Conservation (phyloP, 106 monocot species). For the Chionographis japonica region DNA sequence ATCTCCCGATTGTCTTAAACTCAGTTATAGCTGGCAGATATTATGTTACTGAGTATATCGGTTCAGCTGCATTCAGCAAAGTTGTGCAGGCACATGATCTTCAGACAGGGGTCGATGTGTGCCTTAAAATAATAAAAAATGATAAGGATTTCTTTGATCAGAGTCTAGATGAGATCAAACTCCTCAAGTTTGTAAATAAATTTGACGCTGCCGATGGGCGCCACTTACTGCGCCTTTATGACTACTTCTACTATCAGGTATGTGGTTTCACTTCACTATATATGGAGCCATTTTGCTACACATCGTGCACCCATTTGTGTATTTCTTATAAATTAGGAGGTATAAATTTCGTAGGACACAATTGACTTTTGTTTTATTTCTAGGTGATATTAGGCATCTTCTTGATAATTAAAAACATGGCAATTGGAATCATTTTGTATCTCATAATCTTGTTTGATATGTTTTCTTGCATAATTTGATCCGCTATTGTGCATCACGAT, state of each 20-base stretch:
- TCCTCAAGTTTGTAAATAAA: slow-evolving; percentile 89
- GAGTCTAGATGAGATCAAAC: slow-evolving; percentile 97
- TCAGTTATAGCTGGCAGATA: slow-evolving; percentile 89
- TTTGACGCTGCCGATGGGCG: slow-evolving; percentile 71
- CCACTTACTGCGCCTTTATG: slow-evolving; percentile 83
- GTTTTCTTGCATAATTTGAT: too few species aligned
- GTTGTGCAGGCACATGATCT: slow-evolving; percentile 96
- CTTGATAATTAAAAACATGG: neutral
- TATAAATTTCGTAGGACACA: neutral
- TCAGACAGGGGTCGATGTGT: slow-evolving; percentile 71
- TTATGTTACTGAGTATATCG: slow-evolving; percentile 82
- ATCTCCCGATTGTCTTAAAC: slow-evolving; percentile 73
- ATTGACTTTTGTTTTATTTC: neutral
- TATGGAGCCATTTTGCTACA: neutral
- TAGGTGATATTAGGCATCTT: neutral
- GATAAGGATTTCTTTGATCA: slow-evolving; percentile 99
- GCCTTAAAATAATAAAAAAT: slow-evolving; percentile 93
- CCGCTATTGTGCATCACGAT: too few species aligned
- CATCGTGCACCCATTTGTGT: neutral
- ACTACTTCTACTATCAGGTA: slow-evolving; percentile 96
- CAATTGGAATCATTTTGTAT: too few species aligned
- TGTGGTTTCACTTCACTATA: neutral
- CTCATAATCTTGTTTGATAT: too few species aligned
- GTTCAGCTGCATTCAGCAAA: slow-evolving; percentile 95
- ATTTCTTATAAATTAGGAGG: neutral